These are phyloP conservation scores for Nicotiana benthamiana DNA, from an alignment of 257 asterid species.

Conservation along the genomic window DNA sequence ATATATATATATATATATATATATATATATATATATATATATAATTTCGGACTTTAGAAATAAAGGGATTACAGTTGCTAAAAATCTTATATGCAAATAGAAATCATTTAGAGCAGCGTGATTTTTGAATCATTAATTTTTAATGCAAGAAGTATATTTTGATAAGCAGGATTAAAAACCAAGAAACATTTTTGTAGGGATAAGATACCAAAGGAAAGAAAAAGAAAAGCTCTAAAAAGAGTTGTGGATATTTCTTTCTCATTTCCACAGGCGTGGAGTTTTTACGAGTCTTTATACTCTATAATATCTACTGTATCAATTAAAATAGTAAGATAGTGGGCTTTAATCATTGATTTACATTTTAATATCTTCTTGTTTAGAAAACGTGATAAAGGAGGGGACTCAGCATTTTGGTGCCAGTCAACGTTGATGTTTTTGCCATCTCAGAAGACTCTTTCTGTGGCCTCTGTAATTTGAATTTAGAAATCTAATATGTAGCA, in stretches of 20 bases:
- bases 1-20: no score
- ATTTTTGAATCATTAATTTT: neutral
- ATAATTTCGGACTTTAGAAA: neutral
- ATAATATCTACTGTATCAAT: no score
- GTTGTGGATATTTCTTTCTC: neutral
- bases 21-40: no score
- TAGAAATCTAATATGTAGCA: no score
- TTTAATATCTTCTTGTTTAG: neutral
- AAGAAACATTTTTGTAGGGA: neutral
- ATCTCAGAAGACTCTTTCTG: neutral
- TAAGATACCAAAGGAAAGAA: no score
- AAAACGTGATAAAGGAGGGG: slow-evolving; percentile 2
- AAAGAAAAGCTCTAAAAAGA: neutral
- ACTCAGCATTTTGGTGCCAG: neutral
- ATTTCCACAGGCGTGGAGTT: neutral
- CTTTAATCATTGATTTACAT: neutral
- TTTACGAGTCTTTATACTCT: neutral
- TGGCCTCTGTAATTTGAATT: neutral
- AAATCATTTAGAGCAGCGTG: neutral
- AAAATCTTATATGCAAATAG: neutral
- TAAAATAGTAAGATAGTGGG: no score
- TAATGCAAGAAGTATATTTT: neutral
- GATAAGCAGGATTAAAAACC: neutral
- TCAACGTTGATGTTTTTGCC: neutral
- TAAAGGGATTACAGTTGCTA: neutral